Percentiles rank a stretch among this genome's conserved stretches.
Conservation (phyloP, 768 basidiomycete species). For the Pilatotrama ljubarskyi region DNA sequence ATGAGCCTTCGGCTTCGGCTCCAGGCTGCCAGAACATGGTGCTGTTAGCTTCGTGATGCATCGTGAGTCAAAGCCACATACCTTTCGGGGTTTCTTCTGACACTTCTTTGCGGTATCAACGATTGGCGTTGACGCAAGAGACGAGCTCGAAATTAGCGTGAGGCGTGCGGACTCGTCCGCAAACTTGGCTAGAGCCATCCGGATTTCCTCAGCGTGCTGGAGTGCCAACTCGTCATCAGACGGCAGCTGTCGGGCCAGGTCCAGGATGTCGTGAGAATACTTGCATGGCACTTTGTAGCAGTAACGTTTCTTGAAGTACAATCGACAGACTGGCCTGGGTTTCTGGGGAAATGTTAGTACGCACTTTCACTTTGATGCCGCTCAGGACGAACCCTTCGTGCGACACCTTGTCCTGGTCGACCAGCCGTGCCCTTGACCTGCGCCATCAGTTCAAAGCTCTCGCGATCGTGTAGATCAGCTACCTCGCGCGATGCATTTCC, state of each 20-base stretch:
- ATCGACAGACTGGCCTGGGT: not conserved
- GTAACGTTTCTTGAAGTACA: not conserved
- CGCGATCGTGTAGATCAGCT: too few species aligned
- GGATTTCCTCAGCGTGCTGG: not conserved
- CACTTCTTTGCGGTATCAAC: constrained; percentile 1
- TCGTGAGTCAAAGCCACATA: not conserved
- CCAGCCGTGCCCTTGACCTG: not conserved
- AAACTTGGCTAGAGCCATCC: not conserved
- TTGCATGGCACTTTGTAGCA: not conserved
- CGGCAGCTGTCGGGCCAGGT: not conserved
- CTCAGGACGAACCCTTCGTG: not conserved
- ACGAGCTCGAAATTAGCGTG: not conserved
- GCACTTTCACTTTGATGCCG: not conserved
- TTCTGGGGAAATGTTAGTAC: not conserved
- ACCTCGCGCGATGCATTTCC: too few species aligned
- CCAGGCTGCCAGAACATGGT: not conserved
- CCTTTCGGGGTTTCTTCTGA: not conserved
- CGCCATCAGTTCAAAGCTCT: too few species aligned
- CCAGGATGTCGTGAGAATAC: constrained; percentile 5
- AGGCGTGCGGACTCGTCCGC: not conserved
- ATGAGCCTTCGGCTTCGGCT: too few species aligned
- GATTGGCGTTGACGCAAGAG: not conserved
- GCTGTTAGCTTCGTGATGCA: too few species aligned
- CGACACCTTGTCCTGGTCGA: not conserved
- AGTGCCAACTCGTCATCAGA: not conserved